These are phyloP conservation scores for Erucastrum elatum DNA, from an alignment of 345 rosid genomes.

Conservation along the genomic window DNA sequence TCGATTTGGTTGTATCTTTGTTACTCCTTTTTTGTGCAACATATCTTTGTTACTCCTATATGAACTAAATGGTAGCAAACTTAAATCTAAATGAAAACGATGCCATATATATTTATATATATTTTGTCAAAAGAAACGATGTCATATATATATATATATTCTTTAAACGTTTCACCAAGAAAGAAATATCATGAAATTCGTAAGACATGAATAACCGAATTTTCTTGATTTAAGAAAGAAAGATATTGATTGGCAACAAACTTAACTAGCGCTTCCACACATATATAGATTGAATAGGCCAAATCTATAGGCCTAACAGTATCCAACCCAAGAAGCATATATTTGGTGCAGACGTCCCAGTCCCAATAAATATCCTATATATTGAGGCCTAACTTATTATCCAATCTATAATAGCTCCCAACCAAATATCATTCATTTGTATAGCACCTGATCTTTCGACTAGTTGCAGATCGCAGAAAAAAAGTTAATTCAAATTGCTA, in stretches of 20 bases:
- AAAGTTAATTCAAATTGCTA: no score
- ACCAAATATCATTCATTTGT: no score
- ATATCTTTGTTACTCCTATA: neutral
- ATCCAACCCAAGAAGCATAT: neutral
- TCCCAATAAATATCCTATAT: neutral
- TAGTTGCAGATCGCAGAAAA: no score
- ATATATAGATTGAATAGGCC: neutral
- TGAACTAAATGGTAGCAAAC: constrained; percentile 2
- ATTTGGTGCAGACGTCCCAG: neutral
- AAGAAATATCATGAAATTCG: neutral
- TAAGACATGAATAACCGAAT: neutral
- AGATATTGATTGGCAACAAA: constrained; percentile 6
- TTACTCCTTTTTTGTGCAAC: no score
- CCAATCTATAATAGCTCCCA: no score
- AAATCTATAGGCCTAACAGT: neutral
- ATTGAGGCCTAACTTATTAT: neutral
- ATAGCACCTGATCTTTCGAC: no score
- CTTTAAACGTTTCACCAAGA: neutral
- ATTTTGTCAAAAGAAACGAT: no score
- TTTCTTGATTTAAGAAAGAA: constrained; percentile 1
- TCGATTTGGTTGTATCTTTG: neutral
- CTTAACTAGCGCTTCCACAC: neutral
- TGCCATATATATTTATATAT: neutral
- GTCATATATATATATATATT: no score
- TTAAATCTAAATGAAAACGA: neutral